These are phyloP conservation scores for Diaporthe ampelina DNA, from an alignment of 2,329 filamentous ascomycete species.

Conservation along the genomic window DNA sequence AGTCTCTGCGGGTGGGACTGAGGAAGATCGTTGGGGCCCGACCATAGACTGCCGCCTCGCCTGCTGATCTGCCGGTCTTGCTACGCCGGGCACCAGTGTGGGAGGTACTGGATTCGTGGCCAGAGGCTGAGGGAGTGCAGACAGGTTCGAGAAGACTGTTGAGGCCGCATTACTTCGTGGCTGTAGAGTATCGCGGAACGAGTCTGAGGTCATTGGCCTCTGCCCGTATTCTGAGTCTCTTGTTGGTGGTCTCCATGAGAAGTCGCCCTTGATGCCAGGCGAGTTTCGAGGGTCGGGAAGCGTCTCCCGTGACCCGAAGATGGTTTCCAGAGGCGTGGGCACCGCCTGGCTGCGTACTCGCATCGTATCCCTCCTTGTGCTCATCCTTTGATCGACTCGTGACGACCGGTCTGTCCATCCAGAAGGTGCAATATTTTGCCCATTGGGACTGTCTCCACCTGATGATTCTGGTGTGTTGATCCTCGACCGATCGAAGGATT, in stretches of 20 bases:
- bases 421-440: neutral
- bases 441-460: neutral
- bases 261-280: slow-evolving; percentile 17
- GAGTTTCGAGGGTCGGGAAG: slow-evolving; percentile 2
- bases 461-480: slow-evolving; percentile 33
- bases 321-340: slow-evolving; percentile 34
- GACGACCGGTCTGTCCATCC: neutral
- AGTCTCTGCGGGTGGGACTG: neutral
- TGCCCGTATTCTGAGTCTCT: slow-evolving; percentile 16
- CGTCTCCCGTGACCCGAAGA: slow-evolving; percentile 26
- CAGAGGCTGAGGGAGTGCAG: slow-evolving; percentile 2
- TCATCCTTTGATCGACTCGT: neutral
- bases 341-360: slow-evolving; percentile 33
- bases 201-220: neutral
- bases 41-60: neutral
- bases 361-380: neutral
- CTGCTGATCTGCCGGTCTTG: neutral
- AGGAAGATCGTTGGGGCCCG: neutral
- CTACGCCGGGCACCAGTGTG: neutral
- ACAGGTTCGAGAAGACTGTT: slow-evolving; percentile 5
- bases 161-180: slow-evolving; percentile 13
- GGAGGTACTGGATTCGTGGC: neutral
- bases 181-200: neutral
- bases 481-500: slow-evolving; percentile 9
- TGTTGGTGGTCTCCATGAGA: slow-evolving; percentile 37